These are phyloP conservation scores for Leishmania arabica DNA, from an alignment of 208 protist species.

Conservation along the genomic window DNA sequence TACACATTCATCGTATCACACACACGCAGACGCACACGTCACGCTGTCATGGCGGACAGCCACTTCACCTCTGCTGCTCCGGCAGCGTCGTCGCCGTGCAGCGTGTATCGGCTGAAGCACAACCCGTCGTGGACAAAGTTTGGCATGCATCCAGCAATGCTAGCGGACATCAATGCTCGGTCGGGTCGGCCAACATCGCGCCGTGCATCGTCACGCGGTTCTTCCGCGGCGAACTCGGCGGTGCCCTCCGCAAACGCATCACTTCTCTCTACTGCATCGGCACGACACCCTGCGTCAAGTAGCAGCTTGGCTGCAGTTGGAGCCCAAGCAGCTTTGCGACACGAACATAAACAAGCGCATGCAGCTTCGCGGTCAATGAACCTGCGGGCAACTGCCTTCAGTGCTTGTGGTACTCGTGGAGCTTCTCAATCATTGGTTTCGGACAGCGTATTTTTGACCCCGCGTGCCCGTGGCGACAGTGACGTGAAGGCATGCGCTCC, in stretches of 20 bases:
- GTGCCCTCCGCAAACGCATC: not conserved
- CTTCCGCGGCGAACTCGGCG: not conserved
- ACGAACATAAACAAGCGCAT: constrained; percentile 13
- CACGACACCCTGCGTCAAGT: not conserved
- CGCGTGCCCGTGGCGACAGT: not conserved
- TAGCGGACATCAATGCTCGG: not conserved
- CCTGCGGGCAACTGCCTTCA: not conserved
- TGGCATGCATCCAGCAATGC: constrained; percentile 4
- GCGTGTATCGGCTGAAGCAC: constrained; percentile 32
- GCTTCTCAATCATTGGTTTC: not conserved
- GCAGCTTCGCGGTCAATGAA: not conserved
- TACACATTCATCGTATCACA: not conserved
- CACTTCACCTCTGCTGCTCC: not conserved
- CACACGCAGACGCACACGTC: not conserved
- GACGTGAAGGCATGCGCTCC: not conserved
- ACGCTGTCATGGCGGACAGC: constrained; percentile 1
- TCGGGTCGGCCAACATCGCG: not conserved
- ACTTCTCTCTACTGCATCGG: not conserved
- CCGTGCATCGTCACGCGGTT: not conserved
- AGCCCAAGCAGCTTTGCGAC: constrained; percentile 15
- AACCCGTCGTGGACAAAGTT: constrained; percentile 34
- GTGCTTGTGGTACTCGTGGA: not conserved
- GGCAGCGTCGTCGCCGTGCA: not conserved
- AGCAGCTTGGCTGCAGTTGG: constrained; percentile 9
- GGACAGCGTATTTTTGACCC: not conserved